phyloP scores from a whole-genome alignment of 306 rosid species.

The Vigna radiata region DNA sequence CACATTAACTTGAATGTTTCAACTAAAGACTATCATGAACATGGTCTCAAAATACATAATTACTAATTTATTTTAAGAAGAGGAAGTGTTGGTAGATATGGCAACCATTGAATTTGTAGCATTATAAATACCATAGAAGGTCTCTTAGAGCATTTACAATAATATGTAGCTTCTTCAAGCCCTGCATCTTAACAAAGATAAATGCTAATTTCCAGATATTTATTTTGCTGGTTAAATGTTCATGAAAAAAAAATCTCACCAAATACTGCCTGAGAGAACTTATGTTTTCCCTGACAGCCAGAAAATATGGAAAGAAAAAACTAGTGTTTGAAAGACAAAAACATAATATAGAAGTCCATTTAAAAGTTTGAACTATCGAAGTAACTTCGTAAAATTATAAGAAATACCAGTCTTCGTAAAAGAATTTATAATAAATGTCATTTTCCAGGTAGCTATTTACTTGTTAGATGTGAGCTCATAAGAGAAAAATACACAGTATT shows the following conservation, averaged over 20 bases:
- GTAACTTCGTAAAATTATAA: background rate
- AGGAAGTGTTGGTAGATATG: background rate
- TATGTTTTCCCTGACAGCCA: background rate
- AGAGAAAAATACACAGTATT: background rate
- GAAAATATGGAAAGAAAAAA: constrained; percentile 3
- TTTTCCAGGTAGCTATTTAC: background rate
- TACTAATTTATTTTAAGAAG: background rate
- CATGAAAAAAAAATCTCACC: background rate
- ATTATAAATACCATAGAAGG: background rate
- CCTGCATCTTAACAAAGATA: constrained; percentile 12
- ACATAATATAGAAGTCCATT: background rate
- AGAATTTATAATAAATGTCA: background rate
- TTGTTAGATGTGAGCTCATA: background rate
- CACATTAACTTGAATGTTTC: constrained; percentile 16
- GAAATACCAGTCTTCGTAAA: background rate
- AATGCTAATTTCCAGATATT: background rate
- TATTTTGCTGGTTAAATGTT: constrained; percentile 19
- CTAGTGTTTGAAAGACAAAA: background rate
- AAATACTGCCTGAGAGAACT: constrained; percentile 2
- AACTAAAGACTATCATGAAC: background rate
- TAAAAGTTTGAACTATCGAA: background rate
- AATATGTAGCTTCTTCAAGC: constrained; percentile 10
- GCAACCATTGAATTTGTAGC: constrained; percentile 16
- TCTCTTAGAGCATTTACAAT: constrained; percentile 24
- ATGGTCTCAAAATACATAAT: constrained; percentile 16